Conservation (phyloP, 108 stramenopile species). For the Skeletonema menzelii region DNA sequence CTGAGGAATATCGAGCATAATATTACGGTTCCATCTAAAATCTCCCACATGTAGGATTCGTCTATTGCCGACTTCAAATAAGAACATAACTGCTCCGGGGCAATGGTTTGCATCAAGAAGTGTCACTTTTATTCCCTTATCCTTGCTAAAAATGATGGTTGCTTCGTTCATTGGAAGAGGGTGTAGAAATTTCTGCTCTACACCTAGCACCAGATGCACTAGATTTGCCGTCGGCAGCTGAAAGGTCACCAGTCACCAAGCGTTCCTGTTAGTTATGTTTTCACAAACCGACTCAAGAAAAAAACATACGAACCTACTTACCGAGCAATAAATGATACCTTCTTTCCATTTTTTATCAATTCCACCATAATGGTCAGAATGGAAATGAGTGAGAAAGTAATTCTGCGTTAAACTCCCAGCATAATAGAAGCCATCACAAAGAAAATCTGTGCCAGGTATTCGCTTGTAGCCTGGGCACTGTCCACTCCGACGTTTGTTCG, state of each 20-base stretch:
- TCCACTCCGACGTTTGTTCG: conserved; percentile 8
- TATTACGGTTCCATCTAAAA: conserved; percentile 50
- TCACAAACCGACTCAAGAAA: background rate
- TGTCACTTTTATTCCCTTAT: conserved; percentile 58
- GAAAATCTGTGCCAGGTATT: conserved; percentile 83
- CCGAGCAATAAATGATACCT: conserved; percentile 68
- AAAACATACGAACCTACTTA: background rate
- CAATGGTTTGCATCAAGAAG: conserved; percentile 78
- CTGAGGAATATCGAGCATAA: conserved; percentile 52
- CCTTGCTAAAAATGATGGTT: conserved; percentile 52
- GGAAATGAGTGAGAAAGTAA: conserved; percentile 87
- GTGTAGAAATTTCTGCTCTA: conserved; percentile 56
- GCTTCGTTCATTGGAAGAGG: conserved; percentile 71
- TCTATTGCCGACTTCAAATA: conserved; percentile 76
- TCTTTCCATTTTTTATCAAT: conserved; percentile 62
- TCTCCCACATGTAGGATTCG: conserved; percentile 69
- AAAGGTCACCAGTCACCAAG: background rate
- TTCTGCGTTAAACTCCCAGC: conserved; percentile 58
- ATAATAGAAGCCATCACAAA: conserved; percentile 58
- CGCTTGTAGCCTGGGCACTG: conserved; percentile 75
- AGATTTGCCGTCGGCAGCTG: conserved; percentile 29
- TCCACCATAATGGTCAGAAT: conserved; percentile 70
- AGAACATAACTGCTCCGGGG: conserved; percentile 89
- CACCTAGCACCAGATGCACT: conserved; percentile 48
- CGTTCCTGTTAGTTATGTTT: background rate